These are phyloP conservation scores for Ambrosiella beaveri DNA, from an alignment of 2,329 filamentous ascomycete genomes.

Conservation along the genomic window DNA sequence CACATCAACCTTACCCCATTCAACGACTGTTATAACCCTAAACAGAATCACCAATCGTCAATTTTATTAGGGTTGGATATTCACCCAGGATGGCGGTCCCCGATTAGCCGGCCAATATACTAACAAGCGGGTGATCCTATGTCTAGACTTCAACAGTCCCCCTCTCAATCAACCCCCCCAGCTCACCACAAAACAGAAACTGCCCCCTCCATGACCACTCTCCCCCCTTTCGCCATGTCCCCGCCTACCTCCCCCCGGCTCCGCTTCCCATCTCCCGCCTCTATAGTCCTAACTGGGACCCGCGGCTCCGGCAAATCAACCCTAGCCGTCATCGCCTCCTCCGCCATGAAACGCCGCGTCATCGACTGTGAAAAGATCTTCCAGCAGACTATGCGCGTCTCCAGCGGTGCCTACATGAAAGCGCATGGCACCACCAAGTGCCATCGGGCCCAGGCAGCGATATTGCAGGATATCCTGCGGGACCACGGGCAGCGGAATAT, in stretches of 20 bases:
- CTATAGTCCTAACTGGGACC: constrained; percentile 56
- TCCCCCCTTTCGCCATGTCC: too few species aligned
- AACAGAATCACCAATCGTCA: too few species aligned
- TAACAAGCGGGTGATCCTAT: background rate
- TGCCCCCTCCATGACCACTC: too few species aligned
- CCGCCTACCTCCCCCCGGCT: background rate
- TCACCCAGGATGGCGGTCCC: background rate
- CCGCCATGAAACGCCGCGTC: constrained; percentile 49
- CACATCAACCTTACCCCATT: too few species aligned
- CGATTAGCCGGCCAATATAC: background rate
- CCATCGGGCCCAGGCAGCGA: constrained; percentile 42
- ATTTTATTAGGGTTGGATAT: background rate
- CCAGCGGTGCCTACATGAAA: constrained; percentile 46
- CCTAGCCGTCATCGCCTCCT: constrained; percentile 56
- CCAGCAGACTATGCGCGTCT: constrained; percentile 42
- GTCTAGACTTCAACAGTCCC: too few species aligned
- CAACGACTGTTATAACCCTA: too few species aligned
- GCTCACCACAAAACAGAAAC: too few species aligned
- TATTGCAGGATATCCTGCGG: constrained; percentile 42
- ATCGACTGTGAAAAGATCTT: constrained; percentile 55
- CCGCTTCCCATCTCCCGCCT: constrained; percentile 25
- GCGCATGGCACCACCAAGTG: constrained; percentile 44
- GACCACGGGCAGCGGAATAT: constrained; percentile 44
- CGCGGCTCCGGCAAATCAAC: constrained; percentile 62
- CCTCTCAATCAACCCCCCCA: too few species aligned